Evolutionary conservation across 352 stramenopile genomes (phyloP).

Genomic region (Pythium phragmiticola): DNA sequence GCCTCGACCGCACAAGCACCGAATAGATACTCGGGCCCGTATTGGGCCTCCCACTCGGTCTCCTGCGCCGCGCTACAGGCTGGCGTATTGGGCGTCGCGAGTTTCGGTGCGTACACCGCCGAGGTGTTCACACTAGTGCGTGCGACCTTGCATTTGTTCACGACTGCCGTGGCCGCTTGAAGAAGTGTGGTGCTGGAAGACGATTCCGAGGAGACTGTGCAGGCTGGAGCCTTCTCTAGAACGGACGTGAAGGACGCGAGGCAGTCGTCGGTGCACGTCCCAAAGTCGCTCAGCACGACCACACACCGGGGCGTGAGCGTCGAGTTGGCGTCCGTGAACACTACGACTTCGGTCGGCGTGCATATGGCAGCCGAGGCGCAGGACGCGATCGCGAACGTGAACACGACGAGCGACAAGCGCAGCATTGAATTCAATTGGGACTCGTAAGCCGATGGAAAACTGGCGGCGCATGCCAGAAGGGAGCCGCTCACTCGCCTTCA

Average conservation of each 20-base stretch:
- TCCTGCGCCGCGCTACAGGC: neutral
- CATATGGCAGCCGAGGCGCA: neutral
- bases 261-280: slow-evolving; percentile 12
- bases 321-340: neutral
- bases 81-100: neutral
- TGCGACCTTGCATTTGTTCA: neutral
- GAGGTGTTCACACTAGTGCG: slow-evolving; percentile 4
- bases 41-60: slow-evolving; percentile 1
- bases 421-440: neutral
- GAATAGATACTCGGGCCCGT: slow-evolving; percentile 11
- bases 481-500: neutral
- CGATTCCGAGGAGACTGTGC: neutral
- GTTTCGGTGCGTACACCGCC: neutral
- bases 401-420: neutral
- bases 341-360: neutral
- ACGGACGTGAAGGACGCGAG: slow-evolving; percentile 3
- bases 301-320: slow-evolving; percentile 8
- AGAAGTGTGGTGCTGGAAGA: neutral
- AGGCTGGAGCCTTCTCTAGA: neutral
- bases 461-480: neutral
- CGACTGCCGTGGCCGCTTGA: neutral
- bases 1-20: slow-evolving; percentile 2
- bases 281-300: slow-evolving; percentile 10
- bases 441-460: neutral
- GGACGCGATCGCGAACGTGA: neutral